These are phyloP conservation scores for Centella asiatica DNA, from an alignment of 129 eudicot genomes.

Conservation along the genomic window DNA sequence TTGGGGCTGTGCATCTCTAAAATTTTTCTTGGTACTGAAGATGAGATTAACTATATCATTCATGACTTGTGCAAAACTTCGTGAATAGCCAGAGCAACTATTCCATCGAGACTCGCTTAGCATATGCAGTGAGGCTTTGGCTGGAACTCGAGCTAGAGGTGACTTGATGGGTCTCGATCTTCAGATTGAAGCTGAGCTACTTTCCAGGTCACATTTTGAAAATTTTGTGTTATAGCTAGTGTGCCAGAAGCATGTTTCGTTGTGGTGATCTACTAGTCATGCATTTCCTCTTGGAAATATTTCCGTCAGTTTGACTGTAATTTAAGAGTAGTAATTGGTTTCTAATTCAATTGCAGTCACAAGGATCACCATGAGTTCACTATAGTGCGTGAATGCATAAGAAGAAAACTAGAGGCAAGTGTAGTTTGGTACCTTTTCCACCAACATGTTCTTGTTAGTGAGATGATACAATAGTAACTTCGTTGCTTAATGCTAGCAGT, in stretches of 20 bases:
- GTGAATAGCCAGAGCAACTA: conserved; percentile 87
- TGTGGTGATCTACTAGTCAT: neutral
- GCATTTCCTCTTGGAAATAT: neutral
- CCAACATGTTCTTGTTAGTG: neutral
- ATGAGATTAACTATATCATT: conserved; percentile 14
- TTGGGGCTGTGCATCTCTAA: neutral
- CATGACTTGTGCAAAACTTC: conserved; percentile 33
- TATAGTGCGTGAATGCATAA: conserved; percentile 77
- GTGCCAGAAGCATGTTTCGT: conserved; percentile 5
- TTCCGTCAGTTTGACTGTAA: no score
- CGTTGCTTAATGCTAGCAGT: neutral
- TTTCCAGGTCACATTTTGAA: conserved; percentile 53
- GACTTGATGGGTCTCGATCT: conserved; percentile 61
- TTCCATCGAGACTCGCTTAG: conserved; percentile 62
- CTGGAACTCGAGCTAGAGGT: conserved; percentile 95
- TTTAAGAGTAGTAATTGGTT: no score
- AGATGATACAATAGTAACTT: neutral
- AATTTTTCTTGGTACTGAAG: conserved; percentile 8
- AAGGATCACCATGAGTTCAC: conserved; percentile 84
- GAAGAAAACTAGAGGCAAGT: conserved; percentile 72
- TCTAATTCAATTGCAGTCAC: conserved; percentile 34
- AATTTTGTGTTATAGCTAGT: no score
- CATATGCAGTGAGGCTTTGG: conserved; percentile 88
- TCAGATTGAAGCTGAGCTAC: conserved; percentile 73
- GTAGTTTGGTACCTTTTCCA: neutral